Evolutionary conservation across 768 basidiomycete genomes (phyloP).

Genomic region (Hysterangium stoloniferum): DNA sequence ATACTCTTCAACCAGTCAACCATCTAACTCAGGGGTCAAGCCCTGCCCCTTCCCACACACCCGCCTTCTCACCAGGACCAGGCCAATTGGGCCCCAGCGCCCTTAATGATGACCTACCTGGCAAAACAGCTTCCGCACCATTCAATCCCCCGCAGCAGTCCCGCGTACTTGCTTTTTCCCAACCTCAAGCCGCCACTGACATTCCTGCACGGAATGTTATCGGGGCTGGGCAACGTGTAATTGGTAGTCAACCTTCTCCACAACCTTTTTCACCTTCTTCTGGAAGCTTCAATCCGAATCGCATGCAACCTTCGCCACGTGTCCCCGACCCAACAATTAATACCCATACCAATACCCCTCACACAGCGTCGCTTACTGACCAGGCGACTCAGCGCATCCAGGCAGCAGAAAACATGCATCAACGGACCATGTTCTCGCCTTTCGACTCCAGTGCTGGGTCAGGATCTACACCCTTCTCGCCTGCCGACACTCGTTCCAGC

Average conservation of each 20-base stretch:
- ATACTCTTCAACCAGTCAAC: not conserved
- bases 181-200: slow-evolving; percentile 3
- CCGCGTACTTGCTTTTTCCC: slow-evolving; percentile 14
- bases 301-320: slow-evolving; percentile 1
- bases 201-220: not conserved
- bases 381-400: slow-evolving; percentile 5
- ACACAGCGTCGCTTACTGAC: slow-evolving; percentile 1
- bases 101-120: not conserved
- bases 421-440: slow-evolving; percentile 4
- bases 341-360: no score
- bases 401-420: slow-evolving; percentile 5
- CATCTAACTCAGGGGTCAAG: not conserved
- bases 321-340: not conserved
- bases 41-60: not conserved
- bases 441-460: slow-evolving; percentile 23
- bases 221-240: not conserved
- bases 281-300: not conserved
- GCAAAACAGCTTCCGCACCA: slow-evolving; percentile 19
- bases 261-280: not conserved
- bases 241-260: slow-evolving; percentile 4
- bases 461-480: slow-evolving; percentile 15
- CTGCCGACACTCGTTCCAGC: slow-evolving; percentile 9
- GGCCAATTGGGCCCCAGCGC: slow-evolving; percentile 2
- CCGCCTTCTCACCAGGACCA: not conserved
- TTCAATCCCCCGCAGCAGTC: slow-evolving; percentile 35